Base-by-base conservation (phyloP, 768 basidiomycete species). In the Serendipita vermifera region DNA sequence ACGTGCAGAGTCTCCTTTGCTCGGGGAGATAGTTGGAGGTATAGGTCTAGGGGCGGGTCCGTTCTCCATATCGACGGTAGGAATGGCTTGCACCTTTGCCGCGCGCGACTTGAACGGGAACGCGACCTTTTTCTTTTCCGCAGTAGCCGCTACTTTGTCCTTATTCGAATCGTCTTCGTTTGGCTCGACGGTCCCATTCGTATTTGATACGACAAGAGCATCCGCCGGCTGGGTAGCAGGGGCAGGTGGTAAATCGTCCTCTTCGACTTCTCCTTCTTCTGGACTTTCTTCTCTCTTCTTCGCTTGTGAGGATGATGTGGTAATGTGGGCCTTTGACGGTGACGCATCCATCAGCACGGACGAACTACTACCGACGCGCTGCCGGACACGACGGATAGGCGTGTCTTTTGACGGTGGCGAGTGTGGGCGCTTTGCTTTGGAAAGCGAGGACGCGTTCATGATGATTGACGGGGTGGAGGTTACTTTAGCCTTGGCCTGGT, bases 81-180 rank as follows among this genome's bases (percentile, higher is more conserved):
- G 58, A 46, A 51, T 22, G 7, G 51, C 13, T 32, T 54, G 35
- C 14, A 38, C 46, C 26, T 35, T 33, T 4, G 24, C 51, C 11
- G 53, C 46, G 55, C 69, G 68, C 71, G 76, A 65, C 69, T 87
- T 88, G 72, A 88, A 87, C 1, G 87, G 87, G 67, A 85, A 87
- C 6, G 82, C 78, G 22, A 85, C 75, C 63, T 77, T 80, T 17
- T 71, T 43, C 48, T 64, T 63, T 22, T 22, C 46, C 17, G 39
- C 17, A 17, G 39, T 17, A 24, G 17, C 22, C 29, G 46, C 24
- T 31, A 27, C 9, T 5, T 15, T 22, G 9, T 51, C 46, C 20
- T 24, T 22, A 13, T n/a, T n/a, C n/a, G n/a, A n/a, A n/a, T n/a
- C n/a, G n/a, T n/a, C n/a, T n/a, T n/a, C n/a, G n/a, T n/a, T n/a